These are phyloP conservation scores for Lactuca sativa DNA, from an alignment of 129 eudicot species.

Conservation along the genomic window DNA sequence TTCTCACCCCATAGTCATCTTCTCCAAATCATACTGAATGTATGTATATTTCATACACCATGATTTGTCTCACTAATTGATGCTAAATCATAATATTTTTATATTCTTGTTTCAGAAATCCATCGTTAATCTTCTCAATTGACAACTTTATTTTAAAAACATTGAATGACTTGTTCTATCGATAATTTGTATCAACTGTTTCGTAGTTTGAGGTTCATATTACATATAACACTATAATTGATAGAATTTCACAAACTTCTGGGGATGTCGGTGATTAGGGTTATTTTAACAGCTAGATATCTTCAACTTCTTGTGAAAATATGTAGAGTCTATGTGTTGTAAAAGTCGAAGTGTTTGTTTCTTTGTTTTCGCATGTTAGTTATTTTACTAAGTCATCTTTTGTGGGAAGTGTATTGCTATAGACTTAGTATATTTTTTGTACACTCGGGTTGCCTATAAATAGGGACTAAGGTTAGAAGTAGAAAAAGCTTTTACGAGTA, in stretches of 20 bases:
- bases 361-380: too few relatives aligned
- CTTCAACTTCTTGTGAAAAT: background rate
- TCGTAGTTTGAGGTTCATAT: background rate
- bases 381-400: too few relatives aligned
- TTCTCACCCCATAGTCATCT: slow-evolving; percentile 83
- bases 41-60: slow-evolving; percentile 29
- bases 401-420: too few relatives aligned
- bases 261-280: background rate
- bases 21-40: slow-evolving; percentile 99
- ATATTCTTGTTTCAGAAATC: background rate
- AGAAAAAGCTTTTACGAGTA: too few relatives aligned
- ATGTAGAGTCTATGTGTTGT: background rate
- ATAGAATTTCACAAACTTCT: background rate
- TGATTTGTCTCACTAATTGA: background rate
- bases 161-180: background rate
- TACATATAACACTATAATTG: background rate
- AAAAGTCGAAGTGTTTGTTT: too few relatives aligned
- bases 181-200: background rate
- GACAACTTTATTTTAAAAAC: background rate
- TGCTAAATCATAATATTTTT: background rate
- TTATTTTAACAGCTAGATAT: background rate
- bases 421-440: too few relatives aligned
- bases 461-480: too few relatives aligned
- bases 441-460: too few relatives aligned
- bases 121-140: background rate